Percentiles rank a stretch among this genome's conserved stretches.
Conservation (phyloP, 2,329 filamentous ascomycete genomes). For the Nakataea oryzae region DNA sequence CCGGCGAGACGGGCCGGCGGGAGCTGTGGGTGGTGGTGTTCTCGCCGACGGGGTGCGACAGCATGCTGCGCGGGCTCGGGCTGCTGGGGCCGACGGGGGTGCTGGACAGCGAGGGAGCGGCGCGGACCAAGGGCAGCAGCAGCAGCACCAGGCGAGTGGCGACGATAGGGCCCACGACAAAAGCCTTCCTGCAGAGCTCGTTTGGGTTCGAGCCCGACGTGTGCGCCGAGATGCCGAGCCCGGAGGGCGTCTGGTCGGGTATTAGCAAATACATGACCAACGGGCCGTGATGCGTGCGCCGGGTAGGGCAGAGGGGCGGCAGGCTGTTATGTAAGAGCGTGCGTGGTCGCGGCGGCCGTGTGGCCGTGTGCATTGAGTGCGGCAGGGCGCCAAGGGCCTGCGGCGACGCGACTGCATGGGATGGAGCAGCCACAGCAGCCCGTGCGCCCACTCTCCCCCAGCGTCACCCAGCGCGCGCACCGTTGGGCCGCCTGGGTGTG, state of each 20-base stretch:
- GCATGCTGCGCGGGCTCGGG: constrained; percentile 43
- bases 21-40: constrained; percentile 68
- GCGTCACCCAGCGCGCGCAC: too few species aligned
- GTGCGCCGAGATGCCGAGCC: constrained; percentile 74
- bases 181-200: constrained; percentile 55
- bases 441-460: too few species aligned
- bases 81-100: constrained; percentile 30
- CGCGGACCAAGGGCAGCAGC: constrained; percentile 11
- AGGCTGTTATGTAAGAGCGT: background rate
- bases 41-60: constrained; percentile 54
- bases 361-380: too few species aligned
- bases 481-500: too few species aligned
- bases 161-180: constrained; percentile 90
- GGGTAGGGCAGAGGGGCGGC: background rate
- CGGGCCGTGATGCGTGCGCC: constrained; percentile 2
- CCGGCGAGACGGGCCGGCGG: constrained; percentile 24
- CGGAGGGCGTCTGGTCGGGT: constrained; percentile 63
- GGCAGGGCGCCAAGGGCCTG: too few species aligned
- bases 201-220: constrained; percentile 65
- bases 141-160: constrained; percentile 45
- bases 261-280: constrained; percentile 40
- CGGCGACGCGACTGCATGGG: too few species aligned
- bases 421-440: too few species aligned
- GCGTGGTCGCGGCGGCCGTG: too few species aligned
- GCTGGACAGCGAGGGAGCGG: constrained; percentile 1